phyloP scores from a whole-genome alignment of 805 yeast species.

The Candida morakotiae region DNA sequence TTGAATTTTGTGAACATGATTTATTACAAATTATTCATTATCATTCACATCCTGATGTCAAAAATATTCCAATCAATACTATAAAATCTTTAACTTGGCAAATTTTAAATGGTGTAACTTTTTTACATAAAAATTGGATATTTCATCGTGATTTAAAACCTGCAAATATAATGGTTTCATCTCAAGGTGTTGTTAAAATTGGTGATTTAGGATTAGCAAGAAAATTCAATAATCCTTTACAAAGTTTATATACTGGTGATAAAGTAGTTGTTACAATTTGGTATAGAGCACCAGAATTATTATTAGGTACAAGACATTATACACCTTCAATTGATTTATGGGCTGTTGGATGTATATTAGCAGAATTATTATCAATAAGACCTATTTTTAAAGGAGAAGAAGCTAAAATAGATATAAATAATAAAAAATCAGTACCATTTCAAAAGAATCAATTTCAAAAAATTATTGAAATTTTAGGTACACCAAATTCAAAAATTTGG shows the following conservation, averaged over 20 bases:
- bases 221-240: slow-evolving; percentile 80
- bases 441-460: slow-evolving; percentile 90
- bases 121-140: slow-evolving; percentile 93
- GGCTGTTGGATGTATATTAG: slow-evolving; percentile 95
- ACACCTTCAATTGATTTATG: slow-evolving; percentile 90
- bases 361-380: slow-evolving; percentile 80
- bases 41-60: slow-evolving; percentile 85
- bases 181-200: slow-evolving; percentile 85
- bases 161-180: slow-evolving; percentile 94
- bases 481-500: slow-evolving; percentile 81
- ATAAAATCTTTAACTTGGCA: slow-evolving; percentile 89
- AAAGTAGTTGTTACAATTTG: slow-evolving; percentile 96
- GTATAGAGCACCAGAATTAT: slow-evolving; percentile 91
- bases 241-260: slow-evolving; percentile 84
- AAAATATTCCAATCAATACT: slow-evolving; percentile 72
- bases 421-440: slow-evolving; percentile 88
- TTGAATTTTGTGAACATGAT: slow-evolving; percentile 96
- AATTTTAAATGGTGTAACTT: slow-evolving; percentile 85
- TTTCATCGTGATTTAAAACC: slow-evolving; percentile 95
- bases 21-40: slow-evolving; percentile 88
- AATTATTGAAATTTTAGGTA: slow-evolving; percentile 88
- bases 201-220: slow-evolving; percentile 94
- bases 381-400: slow-evolving; percentile 98
- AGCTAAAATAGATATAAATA: slow-evolving; percentile 77
- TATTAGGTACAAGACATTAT: slow-evolving; percentile 89